These are phyloP conservation scores for Tylopilus subfusipes DNA, from an alignment of 768 basidiomycete species.

Conservation along the genomic window DNA sequence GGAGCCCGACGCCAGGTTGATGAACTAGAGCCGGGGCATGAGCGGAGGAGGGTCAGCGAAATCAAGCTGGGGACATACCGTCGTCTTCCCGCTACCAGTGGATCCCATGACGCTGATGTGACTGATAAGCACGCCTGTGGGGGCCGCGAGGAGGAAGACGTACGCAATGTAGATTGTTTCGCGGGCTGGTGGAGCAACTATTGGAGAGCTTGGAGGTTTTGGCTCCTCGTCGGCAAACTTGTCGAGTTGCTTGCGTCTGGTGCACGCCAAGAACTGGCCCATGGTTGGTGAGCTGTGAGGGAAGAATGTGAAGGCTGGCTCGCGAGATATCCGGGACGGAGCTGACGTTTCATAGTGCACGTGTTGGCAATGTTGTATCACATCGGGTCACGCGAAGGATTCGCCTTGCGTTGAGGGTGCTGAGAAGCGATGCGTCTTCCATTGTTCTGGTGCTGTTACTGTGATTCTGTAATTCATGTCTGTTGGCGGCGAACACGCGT, in stretches of 20 bases:
- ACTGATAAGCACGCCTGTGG: slow-evolving; percentile 23
- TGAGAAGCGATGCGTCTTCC: slow-evolving; percentile 24
- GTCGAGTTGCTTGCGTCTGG: slow-evolving; percentile 24
- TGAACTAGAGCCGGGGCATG: slow-evolving; percentile 28
- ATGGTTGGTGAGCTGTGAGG: slow-evolving; percentile 22
- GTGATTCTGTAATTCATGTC: slow-evolving; percentile 19
- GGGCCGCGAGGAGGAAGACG: slow-evolving; percentile 6
- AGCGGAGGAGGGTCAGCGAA: background rate
- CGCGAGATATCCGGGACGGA: slow-evolving; percentile 27
- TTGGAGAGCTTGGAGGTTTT: slow-evolving; percentile 17
- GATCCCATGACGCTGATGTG: slow-evolving; percentile 32
- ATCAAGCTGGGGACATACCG: slow-evolving; percentile 19
- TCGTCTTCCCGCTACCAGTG: slow-evolving; percentile 36
- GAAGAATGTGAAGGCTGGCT: slow-evolving; percentile 10
- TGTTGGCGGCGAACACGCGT: slow-evolving; percentile 20
- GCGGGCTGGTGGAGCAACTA: slow-evolving; percentile 9
- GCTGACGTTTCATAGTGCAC: slow-evolving; percentile 27
- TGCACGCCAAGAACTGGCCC: slow-evolving; percentile 29
- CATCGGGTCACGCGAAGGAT: slow-evolving; percentile 25
- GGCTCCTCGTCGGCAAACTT: slow-evolving; percentile 26
- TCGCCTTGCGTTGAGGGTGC: slow-evolving; percentile 27
- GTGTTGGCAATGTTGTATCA: slow-evolving; percentile 29
- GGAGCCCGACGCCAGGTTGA: slow-evolving; percentile 36
- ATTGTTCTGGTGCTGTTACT: slow-evolving; percentile 12
- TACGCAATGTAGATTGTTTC: slow-evolving; percentile 31